Conservation (phyloP, 2,329 filamentous ascomycete species). For the Acarospora socialis region DNA sequence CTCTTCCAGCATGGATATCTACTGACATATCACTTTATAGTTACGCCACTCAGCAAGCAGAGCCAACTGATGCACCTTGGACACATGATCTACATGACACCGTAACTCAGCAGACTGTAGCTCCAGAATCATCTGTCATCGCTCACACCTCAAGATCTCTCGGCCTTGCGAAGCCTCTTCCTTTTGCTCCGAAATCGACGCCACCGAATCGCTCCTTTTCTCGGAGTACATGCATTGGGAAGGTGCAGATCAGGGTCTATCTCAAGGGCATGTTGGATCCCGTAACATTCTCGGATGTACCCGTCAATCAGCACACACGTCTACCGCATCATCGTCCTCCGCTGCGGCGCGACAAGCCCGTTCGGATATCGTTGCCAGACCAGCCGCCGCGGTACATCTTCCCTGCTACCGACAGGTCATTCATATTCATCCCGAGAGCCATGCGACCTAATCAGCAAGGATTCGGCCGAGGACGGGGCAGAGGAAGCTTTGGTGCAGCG, state of each 20-base stretch:
- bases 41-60: slow-evolving; percentile 26
- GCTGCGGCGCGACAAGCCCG: slow-evolving; percentile 87
- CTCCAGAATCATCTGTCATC: slow-evolving; percentile 16
- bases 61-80: slow-evolving; percentile 62
- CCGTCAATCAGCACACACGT: slow-evolving; percentile 82
- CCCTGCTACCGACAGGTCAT: slow-evolving; percentile 77
- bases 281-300: slow-evolving; percentile 57
- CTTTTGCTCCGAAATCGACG: slow-evolving; percentile 39
- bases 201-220: slow-evolving; percentile 68
- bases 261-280: slow-evolving; percentile 62
- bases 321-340: slow-evolving; percentile 90
- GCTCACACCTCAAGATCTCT: slow-evolving; percentile 23
- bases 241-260: slow-evolving; percentile 69
- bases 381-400: slow-evolving; percentile 76
- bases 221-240: slow-evolving; percentile 69
- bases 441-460: slow-evolving; percentile 85
- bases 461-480: slow-evolving; percentile 50
- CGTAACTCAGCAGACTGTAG: slow-evolving; percentile 24
- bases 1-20: slow-evolving; percentile 6
- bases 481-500: slow-evolving; percentile 57
- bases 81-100: slow-evolving; percentile 87
- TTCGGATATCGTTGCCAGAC: slow-evolving; percentile 77
- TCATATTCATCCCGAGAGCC: slow-evolving; percentile 93
- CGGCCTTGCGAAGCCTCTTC: slow-evolving; percentile 17
- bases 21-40: slow-evolving; percentile 18